Conservation (phyloP, 176 grass and related monocot genomes). For the Dactylis glomerata region DNA sequence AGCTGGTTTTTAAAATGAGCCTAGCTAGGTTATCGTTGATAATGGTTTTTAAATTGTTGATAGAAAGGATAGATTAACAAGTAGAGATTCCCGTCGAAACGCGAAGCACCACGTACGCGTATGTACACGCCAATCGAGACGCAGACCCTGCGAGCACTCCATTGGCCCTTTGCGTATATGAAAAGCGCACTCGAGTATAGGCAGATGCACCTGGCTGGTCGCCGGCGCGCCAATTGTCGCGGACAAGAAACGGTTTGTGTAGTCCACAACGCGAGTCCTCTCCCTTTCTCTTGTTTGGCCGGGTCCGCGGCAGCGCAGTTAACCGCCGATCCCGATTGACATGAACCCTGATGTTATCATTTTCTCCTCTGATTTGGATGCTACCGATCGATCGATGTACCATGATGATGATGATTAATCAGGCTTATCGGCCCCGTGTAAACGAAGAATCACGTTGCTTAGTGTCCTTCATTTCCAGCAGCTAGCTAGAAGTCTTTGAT, state of each 20-base stretch:
- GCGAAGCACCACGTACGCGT: background rate
- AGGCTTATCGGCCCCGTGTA: background rate
- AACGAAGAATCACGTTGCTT: background rate
- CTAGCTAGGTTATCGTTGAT: background rate
- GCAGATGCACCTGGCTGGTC: background rate
- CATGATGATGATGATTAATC: background rate
- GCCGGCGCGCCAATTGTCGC: background rate
- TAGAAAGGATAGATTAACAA: background rate
- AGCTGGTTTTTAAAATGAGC: background rate
- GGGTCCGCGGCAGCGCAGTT: background rate
- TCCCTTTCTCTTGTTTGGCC: background rate
- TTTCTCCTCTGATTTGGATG: background rate
- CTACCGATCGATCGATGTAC: background rate
- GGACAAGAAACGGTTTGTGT: background rate
- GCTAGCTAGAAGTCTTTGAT: background rate
- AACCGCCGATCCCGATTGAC: background rate
- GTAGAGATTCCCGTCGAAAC: background rate
- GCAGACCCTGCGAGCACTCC: background rate
- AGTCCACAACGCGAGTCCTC: background rate
- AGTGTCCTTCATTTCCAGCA: background rate
- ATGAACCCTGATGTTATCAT: background rate
- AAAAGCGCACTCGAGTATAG: conserved; percentile 6
- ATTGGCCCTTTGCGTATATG: background rate
- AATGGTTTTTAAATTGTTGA: too few species aligned
- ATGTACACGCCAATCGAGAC: background rate